phyloP scores from a whole-genome alignment of 176 grass and related monocot species.

The Lolium rigidum region DNA sequence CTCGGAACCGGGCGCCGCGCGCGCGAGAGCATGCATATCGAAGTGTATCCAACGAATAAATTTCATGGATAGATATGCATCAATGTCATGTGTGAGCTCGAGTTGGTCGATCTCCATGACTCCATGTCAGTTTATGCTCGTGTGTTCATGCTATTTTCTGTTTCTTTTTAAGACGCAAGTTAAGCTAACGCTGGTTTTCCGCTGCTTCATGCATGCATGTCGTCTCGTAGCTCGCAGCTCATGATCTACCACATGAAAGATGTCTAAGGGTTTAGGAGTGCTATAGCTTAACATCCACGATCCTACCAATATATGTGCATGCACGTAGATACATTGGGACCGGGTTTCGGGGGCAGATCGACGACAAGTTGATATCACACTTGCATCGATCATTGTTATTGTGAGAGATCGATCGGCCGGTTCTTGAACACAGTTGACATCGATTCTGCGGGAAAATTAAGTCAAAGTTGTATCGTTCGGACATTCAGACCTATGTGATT shows the following conservation, averaged over 20 bases:
- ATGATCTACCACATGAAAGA: constrained; percentile 17
- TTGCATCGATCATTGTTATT: neutral
- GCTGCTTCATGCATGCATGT: constrained; percentile 7
- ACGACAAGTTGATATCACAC: neutral
- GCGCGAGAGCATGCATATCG: neutral
- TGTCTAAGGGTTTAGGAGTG: neutral
- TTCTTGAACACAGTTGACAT: neutral
- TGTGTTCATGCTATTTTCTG: neutral
- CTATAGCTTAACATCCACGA: neutral
- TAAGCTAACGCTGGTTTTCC: neutral
- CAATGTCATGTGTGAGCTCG: constrained; percentile 5
- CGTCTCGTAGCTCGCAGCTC: neutral
- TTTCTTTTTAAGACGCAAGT: neutral
- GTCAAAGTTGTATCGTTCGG: too few relatives aligned
- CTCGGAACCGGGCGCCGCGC: neutral
- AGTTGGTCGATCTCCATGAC: neutral
- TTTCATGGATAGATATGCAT: neutral
- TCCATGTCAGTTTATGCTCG: neutral
- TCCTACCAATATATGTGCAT: constrained; percentile 9
- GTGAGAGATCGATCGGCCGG: neutral
- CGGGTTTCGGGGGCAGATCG: neutral
- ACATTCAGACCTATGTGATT: too few relatives aligned
- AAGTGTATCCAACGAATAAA: neutral
- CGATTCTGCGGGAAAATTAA: too few relatives aligned
- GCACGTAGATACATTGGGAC: constrained; percentile 17